These are phyloP conservation scores for Metrosideros polymorpha DNA, from an alignment of 441 rosid genomes.

Conservation along the genomic window DNA sequence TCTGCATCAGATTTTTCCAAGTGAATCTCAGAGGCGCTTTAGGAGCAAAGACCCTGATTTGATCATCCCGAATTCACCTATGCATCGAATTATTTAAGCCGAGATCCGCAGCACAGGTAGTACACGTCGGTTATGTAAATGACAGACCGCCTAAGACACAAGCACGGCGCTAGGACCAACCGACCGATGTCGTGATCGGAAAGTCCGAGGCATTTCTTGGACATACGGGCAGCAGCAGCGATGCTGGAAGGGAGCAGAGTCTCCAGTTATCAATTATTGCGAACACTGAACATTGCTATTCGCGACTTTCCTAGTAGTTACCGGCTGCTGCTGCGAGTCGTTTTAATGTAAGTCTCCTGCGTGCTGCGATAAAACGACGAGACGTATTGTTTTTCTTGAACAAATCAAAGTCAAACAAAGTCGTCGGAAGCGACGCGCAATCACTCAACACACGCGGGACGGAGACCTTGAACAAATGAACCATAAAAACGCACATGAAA, in stretches of 20 bases:
- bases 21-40: neutral
- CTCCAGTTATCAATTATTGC: neutral
- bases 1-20: neutral
- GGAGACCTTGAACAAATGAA: neutral
- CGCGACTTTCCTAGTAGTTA: neutral
- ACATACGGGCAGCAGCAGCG: no score
- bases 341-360: neutral
- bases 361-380: neutral
- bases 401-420: neutral
- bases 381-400: neutral
- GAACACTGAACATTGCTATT: neutral
- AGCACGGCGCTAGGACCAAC: neutral
- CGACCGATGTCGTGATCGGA: neutral
- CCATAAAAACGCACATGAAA: constrained; percentile 6
- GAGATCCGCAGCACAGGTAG: neutral
- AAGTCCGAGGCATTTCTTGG: neutral
- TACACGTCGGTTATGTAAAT: neutral
- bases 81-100: neutral
- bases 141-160: neutral
- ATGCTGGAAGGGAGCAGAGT: no score
- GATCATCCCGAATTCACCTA: neutral
- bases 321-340: neutral
- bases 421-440: constrained; percentile 37
- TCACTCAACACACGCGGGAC: neutral
- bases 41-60: neutral